phyloP scores from a whole-genome alignment of 441 rosid genomes.

The Erodium texanum region DNA sequence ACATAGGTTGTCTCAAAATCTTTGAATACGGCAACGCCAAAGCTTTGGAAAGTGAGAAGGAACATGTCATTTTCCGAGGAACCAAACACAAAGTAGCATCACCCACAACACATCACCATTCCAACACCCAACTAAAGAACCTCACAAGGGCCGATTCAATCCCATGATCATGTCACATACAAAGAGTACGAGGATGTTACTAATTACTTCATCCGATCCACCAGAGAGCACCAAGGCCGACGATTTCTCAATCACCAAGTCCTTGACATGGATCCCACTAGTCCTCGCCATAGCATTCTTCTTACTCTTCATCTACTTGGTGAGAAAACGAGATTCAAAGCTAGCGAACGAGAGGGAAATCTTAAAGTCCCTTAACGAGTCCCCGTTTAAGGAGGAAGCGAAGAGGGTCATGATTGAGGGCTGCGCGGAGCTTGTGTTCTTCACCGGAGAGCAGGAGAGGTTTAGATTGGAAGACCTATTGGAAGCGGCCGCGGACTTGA shows the following conservation, averaged over 20 bases:
- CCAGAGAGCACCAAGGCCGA: too few relatives aligned
- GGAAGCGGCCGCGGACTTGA: slow-evolving; percentile 50
- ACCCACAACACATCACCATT: not conserved
- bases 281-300: slow-evolving; percentile 18
- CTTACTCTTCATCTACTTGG: slow-evolving; percentile 18
- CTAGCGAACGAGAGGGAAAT: slow-evolving; percentile 21
- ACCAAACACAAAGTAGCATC: not conserved
- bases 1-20: not conserved
- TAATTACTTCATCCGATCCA: not conserved
- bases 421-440: slow-evolving; percentile 36
- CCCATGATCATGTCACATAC: too few relatives aligned
- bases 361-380: slow-evolving; percentile 22
- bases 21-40: not conserved
- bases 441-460: slow-evolving; percentile 35
- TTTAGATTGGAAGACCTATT: slow-evolving; percentile 46
- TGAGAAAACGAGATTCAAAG: slow-evolving; percentile 16
- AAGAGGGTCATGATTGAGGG: slow-evolving; percentile 8
- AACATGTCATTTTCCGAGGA: not conserved
- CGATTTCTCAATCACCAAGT: not conserved
- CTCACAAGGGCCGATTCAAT: not conserved
- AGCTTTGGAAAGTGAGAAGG: slow-evolving; percentile 1
- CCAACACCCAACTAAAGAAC: not conserved
- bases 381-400: slow-evolving; percentile 24
- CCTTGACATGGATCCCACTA: slow-evolving; percentile 14
- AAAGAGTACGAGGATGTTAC: not conserved